Percentiles rank a stretch among this genome's conserved stretches.
phyloP scores from a whole-genome alignment of 2,329 filamentous ascomycete genomes.

The Cladobotryum mycophilum region DNA sequence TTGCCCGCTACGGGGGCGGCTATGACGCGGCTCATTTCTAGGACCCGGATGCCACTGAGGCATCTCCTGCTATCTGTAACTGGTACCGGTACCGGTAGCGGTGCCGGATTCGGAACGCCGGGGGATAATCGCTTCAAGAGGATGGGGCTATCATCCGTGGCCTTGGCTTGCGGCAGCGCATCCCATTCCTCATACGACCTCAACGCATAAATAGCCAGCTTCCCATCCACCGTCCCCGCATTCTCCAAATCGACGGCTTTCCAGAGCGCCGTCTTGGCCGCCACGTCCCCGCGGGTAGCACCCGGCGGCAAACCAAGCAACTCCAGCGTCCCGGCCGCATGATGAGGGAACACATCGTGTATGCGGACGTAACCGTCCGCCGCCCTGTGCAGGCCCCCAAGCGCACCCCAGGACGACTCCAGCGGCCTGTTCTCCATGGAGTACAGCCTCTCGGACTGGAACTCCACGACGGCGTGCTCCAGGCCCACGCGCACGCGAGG shows the following conservation, averaged over 20 bases:
- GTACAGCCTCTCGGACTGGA: slow-evolving; percentile 47
- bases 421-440: slow-evolving; percentile 32
- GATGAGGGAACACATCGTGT: slow-evolving; percentile 49
- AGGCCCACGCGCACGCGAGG: slow-evolving; percentile 37
- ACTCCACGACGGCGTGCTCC: slow-evolving; percentile 44
- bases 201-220: slow-evolving; percentile 42
- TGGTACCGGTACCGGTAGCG: too few relatives aligned
- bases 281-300: slow-evolving; percentile 33
- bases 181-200: slow-evolving; percentile 48
- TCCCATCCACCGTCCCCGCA: slow-evolving; percentile 31
- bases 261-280: slow-evolving; percentile 33
- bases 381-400: slow-evolving; percentile 47
- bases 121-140: slow-evolving; percentile 28
- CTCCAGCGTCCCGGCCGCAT: slow-evolving; percentile 36
- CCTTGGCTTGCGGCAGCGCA: slow-evolving; percentile 37
- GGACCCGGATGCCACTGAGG: slow-evolving; percentile 57
- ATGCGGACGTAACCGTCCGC: slow-evolving; percentile 47
- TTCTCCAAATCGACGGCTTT: slow-evolving; percentile 42
- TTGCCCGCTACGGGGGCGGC: slow-evolving; percentile 63
- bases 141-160: slow-evolving; percentile 41
- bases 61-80: slow-evolving; percentile 14
- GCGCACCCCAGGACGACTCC: slow-evolving; percentile 30
- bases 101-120: slow-evolving; percentile 8
- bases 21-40: slow-evolving; percentile 67
- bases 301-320: slow-evolving; percentile 33